Evolutionary conservation across 176 grass and related monocot species (phyloP).

Genomic region (Typha latifolia): DNA sequence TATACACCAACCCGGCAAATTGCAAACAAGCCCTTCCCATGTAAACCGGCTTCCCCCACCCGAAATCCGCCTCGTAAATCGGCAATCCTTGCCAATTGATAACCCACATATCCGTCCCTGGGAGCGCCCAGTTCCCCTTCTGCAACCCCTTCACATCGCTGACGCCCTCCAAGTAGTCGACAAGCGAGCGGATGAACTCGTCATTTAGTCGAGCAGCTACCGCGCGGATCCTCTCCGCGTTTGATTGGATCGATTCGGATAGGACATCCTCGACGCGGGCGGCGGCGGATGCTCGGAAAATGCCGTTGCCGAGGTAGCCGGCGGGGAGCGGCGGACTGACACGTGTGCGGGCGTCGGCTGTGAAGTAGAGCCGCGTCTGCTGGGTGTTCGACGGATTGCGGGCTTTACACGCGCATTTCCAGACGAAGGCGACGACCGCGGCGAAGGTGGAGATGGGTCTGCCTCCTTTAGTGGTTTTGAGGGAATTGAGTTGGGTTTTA

Average conservation of each 20-base stretch:
- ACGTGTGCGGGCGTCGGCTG: slow-evolving; percentile 1
- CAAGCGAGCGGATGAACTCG: slow-evolving; percentile 39
- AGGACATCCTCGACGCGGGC: slow-evolving; percentile 33
- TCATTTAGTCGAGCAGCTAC: slow-evolving; percentile 42
- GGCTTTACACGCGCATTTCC: slow-evolving; percentile 1
- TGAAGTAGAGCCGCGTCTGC: neutral
- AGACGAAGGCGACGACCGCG: neutral
- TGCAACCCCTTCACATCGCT: slow-evolving; percentile 23
- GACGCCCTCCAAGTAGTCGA: slow-evolving; percentile 40
- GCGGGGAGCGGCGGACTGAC: slow-evolving; percentile 1
- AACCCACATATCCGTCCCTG: slow-evolving; percentile 16
- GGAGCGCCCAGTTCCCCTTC: slow-evolving; percentile 45
- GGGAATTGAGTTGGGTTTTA: neutral
- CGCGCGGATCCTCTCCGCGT: slow-evolving; percentile 37
- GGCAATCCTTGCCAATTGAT: neutral
- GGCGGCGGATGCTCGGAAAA: slow-evolving; percentile 40
- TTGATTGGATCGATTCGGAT: slow-evolving; percentile 23
- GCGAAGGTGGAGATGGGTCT: slow-evolving; percentile 6
- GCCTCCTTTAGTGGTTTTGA: neutral
- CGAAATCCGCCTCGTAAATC: slow-evolving; percentile 12
- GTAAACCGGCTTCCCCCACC: slow-evolving; percentile 5
- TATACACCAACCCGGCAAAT: neutral
- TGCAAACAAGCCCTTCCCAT: slow-evolving; percentile 1
- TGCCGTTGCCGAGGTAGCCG: slow-evolving; percentile 21
- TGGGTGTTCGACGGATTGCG: neutral